Evolutionary conservation across 2,329 filamentous ascomycete species (phyloP), one percentile per base, ranked within the genome.

Genomic region (Rosellinia necatrix): DNA sequence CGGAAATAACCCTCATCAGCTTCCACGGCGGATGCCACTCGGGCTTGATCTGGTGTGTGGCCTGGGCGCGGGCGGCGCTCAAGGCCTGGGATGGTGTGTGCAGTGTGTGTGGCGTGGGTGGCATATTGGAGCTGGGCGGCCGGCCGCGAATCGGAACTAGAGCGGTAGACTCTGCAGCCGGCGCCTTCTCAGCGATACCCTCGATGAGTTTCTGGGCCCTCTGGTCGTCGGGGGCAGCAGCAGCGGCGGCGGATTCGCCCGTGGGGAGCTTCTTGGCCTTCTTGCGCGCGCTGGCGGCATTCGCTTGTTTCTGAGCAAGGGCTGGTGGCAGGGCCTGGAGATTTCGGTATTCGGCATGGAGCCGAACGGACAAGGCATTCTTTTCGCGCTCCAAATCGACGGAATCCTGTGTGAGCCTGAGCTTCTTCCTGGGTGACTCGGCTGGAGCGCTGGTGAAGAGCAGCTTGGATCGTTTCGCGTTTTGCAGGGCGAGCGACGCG

Each of bases 11-110:
- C 59, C 94, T 86, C 89, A 96, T 96, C 58, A 97, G 81, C 81
- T 97, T 97, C 94, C 96, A 99, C 10, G 96, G 96, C 59, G 92
- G 85, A 72, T 99, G 94, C 94, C 94, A 99, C 56, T 97, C 89
- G 1, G 96, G 96, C 72, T 88, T 91, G 54, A 86, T 80, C 63
- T 76, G 68, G 70, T 75, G 68, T 67, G 71, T 69, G 65, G 74
- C 59, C 69, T 76, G 59, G 59, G 70, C 66, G 60, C 71, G 68
- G 53, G 73, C 60, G 60, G 67, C 56, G 49, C 64, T 66, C 58
- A 71, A 58, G 32, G 67, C 63, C 50, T 66, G 62, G 2, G 65
- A 66, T 4, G 59, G 43, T 0, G 58, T 49, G 19, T 50, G 61
- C 57, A 55, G 12, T 19, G 53, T 27, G 6, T 55, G 47, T n/a